A percentile compares a stretch with the other conserved stretches of the same genome.
Evolutionary conservation across 1,284 basidiomycete genomes (phyloP).

Genomic region (Cystobasidiaceae sp.): DNA sequence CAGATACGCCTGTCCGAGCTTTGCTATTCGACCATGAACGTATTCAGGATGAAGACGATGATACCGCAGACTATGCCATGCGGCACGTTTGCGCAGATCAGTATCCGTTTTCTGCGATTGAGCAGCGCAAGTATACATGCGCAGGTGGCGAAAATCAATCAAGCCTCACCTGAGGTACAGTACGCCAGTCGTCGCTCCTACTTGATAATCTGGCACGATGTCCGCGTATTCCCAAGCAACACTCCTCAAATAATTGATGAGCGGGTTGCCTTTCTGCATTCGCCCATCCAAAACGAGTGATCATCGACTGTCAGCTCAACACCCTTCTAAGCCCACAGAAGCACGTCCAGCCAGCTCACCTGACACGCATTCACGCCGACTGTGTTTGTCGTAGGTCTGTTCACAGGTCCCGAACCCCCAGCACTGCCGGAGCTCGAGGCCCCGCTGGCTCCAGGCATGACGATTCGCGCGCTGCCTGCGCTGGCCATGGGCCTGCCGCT

Average conservation of each 20-base stretch:
- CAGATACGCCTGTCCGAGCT: conserved; percentile 72
- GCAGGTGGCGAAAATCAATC: not conserved
- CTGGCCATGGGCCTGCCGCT: not conserved
- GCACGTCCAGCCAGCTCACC: conserved; percentile 47
- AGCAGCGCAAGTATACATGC: too few species aligned
- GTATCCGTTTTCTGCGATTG: not conserved
- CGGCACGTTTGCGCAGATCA: not conserved
- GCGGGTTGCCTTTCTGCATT: conserved; percentile 75
- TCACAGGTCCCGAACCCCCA: conserved; percentile 29
- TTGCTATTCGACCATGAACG: conserved; percentile 82
- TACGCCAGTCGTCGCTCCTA: conserved; percentile 88
- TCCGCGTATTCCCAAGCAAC: conserved; percentile 93
- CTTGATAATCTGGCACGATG: conserved; percentile 86
- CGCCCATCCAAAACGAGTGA: conserved; percentile 9
- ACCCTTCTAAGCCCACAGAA: not conserved
- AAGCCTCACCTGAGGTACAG: conserved; percentile 73
- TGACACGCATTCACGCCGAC: conserved; percentile 67
- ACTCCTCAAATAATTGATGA: conserved; percentile 76
- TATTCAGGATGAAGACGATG: conserved; percentile 99
- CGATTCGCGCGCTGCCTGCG: conserved; percentile 24
- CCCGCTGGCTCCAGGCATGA: conserved; percentile 2
- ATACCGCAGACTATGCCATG: conserved; percentile 67
- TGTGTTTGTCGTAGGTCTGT: conserved; percentile 45
- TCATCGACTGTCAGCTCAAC: not conserved
- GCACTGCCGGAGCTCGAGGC: conserved; percentile 15